Evolutionary conservation across 352 stramenopile genomes (phyloP), one percentile per base, ranked within the genome.

Genomic region (Phytophthora vignae): DNA sequence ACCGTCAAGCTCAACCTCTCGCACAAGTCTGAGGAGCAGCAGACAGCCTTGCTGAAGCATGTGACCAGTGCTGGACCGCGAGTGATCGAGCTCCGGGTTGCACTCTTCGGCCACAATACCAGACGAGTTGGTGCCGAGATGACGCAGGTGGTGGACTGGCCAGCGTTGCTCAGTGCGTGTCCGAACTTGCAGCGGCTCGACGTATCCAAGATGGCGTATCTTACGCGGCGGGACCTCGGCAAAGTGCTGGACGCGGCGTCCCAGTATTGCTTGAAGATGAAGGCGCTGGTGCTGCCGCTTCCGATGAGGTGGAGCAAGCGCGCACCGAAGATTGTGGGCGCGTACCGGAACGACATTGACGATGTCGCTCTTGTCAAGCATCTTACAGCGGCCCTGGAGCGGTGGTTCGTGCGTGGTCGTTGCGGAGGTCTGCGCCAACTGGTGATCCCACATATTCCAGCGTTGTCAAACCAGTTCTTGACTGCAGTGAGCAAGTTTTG

Each of bases 101-200:
- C 71, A n/a, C 69, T 90, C 22, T 90, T 88, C 42, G 79, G 82
- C 10, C 82, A 90, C 42, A 74, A 69, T n/a, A 74, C 74, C n/a
- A 25, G 52, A n/a, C 54, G 64, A 36, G 22, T 74, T 4, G 75
- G 67, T 6, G 55, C 81, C 3, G 70, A 82, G 8, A 69, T 64
- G 49, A 78, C 78, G 19, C 60, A 82, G 25, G 53, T 69, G 11
- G 69, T 74, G 63, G 71, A 87, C 22, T 90, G 82, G 82, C 57
- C 69, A 14, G 53, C 65, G 15, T 15, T 90, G 46, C 66, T 90
- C 3, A 53, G 56, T 22, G 53, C 57, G 2, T 85, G 79, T 19
- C 69, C 76, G 12, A 87, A 87, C 40, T 70, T 90, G 17, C 76
- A 85, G 61, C 77, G 80, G 0, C 65, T 90, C 2, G 80, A 90